phyloP scores from a whole-genome alignment of 257 asterid genomes.

The Nicotiana undulata region DNA sequence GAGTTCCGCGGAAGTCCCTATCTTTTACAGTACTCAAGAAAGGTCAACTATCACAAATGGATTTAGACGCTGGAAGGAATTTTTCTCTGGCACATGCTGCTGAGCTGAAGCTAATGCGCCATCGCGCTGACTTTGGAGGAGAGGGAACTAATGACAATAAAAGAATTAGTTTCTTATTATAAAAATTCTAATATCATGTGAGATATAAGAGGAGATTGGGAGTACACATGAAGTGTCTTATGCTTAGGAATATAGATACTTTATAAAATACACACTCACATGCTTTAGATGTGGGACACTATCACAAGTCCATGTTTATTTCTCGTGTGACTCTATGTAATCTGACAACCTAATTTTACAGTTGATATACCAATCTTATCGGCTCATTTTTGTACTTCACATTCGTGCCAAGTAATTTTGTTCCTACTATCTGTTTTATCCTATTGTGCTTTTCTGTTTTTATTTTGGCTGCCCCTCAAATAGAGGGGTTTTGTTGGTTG shows the following conservation, averaged over 20 bases:
- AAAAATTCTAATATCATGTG: too few relatives aligned
- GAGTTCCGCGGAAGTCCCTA: background rate
- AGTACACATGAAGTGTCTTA: background rate
- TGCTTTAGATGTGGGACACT: background rate
- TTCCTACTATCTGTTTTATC: background rate
- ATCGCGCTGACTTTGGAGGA: background rate
- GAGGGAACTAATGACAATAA: background rate
- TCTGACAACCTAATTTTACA: background rate
- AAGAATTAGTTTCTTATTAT: background rate
- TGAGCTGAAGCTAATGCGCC: background rate
- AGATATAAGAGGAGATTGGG: too few relatives aligned
- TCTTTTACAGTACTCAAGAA: background rate
- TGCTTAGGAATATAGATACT: background rate
- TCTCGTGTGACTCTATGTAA: background rate
- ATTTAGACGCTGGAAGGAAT: background rate
- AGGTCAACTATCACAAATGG: background rate
- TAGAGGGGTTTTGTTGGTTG: background rate
- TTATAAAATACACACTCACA: background rate
- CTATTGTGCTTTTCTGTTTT: background rate
- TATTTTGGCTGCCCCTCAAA: background rate
- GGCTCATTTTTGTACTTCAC: background rate
- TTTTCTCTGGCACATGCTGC: background rate
- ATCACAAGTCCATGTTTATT: background rate
- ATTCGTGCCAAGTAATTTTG: background rate
- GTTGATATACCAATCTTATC: conserved; percentile 3